Conservation (phyloP, 768 basidiomycete genomes). For the Termitomyces sp. region DNA sequence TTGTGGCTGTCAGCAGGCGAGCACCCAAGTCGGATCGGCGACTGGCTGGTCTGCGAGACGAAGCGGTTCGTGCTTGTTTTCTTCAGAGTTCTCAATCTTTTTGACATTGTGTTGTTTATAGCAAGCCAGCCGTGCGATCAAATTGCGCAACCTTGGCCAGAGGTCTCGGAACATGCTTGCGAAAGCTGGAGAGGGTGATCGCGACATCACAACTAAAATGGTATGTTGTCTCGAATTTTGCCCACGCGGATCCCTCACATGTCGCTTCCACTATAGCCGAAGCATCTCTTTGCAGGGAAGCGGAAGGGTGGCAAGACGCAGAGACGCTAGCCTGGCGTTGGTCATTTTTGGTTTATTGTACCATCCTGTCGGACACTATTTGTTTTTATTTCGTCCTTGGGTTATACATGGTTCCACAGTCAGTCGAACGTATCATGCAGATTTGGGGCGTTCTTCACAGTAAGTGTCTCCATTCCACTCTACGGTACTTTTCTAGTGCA, state of each 20-base stretch:
- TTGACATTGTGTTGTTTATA: slow-evolving; percentile 22
- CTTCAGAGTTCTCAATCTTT: not conserved
- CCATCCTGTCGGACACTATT: slow-evolving; percentile 9
- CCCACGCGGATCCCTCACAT: slow-evolving; percentile 6
- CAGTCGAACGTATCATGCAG: not conserved
- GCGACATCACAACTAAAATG: slow-evolving; percentile 79
- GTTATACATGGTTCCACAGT: not conserved
- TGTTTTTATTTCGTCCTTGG: not conserved
- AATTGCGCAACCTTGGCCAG: slow-evolving; percentile 83
- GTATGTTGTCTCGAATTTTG: slow-evolving; percentile 33
- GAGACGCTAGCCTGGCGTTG: slow-evolving; percentile 45
- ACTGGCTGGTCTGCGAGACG: slow-evolving; percentile 74
- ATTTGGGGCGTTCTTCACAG: not conserved
- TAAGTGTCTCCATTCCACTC: not conserved
- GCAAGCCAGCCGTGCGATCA: slow-evolving; percentile 78
- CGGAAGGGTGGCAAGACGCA: slow-evolving; percentile 80
- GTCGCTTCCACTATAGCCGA: slow-evolving; percentile 49
- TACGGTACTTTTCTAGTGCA: not conserved
- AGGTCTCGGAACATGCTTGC: slow-evolving; percentile 83
- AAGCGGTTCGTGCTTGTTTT: slow-evolving; percentile 44
- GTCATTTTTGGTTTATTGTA: slow-evolving; percentile 4
- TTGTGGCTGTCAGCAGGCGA: slow-evolving; percentile 43
- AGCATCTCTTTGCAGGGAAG: slow-evolving; percentile 83
- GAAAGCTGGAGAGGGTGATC: slow-evolving; percentile 88
- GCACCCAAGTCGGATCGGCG: slow-evolving; percentile 69